These are phyloP conservation scores for Pestalotiopsis sp. DNA, from an alignment of 2,329 filamentous ascomycete species.

Conservation along the genomic window DNA sequence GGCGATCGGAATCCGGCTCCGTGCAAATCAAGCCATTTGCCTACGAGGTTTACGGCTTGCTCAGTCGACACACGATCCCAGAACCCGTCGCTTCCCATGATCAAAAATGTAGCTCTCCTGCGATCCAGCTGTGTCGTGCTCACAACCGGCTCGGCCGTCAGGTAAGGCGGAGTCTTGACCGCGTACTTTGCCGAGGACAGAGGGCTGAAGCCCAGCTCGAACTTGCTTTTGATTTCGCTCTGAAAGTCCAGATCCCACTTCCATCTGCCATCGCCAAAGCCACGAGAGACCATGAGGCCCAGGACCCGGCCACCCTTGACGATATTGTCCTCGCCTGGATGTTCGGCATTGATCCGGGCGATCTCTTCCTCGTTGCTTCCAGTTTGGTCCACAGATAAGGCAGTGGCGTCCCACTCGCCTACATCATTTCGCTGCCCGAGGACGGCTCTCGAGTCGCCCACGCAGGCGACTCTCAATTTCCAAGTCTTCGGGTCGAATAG, in stretches of 20 bases:
- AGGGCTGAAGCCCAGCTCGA: slow-evolving; percentile 39
- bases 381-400: slow-evolving; percentile 67
- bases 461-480: slow-evolving; percentile 63
- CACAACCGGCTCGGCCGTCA: slow-evolving; percentile 68
- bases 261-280: slow-evolving; percentile 70
- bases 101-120: slow-evolving; percentile 57
- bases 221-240: slow-evolving; percentile 43
- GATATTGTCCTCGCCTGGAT: slow-evolving; percentile 63
- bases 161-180: slow-evolving; percentile 56
- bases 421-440: slow-evolving; percentile 50
- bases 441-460: slow-evolving; percentile 69
- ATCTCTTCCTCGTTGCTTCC: slow-evolving; percentile 63
- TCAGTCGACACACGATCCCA: slow-evolving; percentile 63
- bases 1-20: slow-evolving; percentile 26
- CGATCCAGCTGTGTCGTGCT: slow-evolving; percentile 55
- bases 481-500: slow-evolving; percentile 58
- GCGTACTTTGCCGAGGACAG: slow-evolving; percentile 37
- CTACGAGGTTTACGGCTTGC: slow-evolving; percentile 59
- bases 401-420: slow-evolving; percentile 50
- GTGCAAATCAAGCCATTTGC: slow-evolving; percentile 50
- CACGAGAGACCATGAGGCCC: slow-evolving; percentile 62
- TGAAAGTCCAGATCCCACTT: slow-evolving; percentile 61
- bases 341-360: slow-evolving; percentile 53
- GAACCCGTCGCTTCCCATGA: slow-evolving; percentile 68
- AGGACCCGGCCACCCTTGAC: slow-evolving; percentile 63